Evolutionary conservation across 352 stramenopile genomes (phyloP), one percentile per base, ranked within the genome.

Genomic region (Plasmopara viticola): DNA sequence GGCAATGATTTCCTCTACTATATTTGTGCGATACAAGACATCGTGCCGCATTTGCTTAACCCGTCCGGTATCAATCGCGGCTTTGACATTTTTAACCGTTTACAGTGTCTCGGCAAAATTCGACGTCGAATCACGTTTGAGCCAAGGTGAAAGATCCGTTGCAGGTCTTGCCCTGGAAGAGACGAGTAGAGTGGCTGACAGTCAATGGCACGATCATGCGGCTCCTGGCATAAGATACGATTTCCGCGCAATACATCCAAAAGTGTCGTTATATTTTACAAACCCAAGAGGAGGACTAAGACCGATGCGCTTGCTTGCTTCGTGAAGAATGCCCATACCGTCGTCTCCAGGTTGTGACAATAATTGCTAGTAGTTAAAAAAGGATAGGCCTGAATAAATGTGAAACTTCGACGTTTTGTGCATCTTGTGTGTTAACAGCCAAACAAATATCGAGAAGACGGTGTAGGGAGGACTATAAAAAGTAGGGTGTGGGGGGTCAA

Each of bases 41-140:
- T 94, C 65, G 55, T 91, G 78, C 9, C 74, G 72, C 77, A 91
- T 91, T 54, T 95, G 78, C 56, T 96, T 99, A 17, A 96, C 91
- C 44, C 96, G 87, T 5, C 97, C 97, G 29, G 74, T 89, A 75
- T 99, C 97, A 48, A 99, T 93, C 2, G 99, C 96, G 60, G 88
- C 67, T 40, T 81, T 90, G 38, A 97, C 87, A 60, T 98, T 90
- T 20, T 96, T 86, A 48, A 98, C 98, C 2, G 95, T 98, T 8
- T 98, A 55, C 6, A 86, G 97, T 1, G 95, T 98, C 60, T 98
- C 94, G 12, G 95, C 95, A 50, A 99, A 97, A 62, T 98, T 98
- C 6, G 94, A 98, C n/a, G 88, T 80, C 98, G 97, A 63, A 86
- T 54, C 51, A 87, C 48, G 34, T 73, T 65, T 4, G 54, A 41